A percentile compares a stretch with the other conserved stretches of the same genome.
Conservation (phyloP, 2,329 filamentous ascomycete genomes). For the Microcyclospora pomicola region DNA sequence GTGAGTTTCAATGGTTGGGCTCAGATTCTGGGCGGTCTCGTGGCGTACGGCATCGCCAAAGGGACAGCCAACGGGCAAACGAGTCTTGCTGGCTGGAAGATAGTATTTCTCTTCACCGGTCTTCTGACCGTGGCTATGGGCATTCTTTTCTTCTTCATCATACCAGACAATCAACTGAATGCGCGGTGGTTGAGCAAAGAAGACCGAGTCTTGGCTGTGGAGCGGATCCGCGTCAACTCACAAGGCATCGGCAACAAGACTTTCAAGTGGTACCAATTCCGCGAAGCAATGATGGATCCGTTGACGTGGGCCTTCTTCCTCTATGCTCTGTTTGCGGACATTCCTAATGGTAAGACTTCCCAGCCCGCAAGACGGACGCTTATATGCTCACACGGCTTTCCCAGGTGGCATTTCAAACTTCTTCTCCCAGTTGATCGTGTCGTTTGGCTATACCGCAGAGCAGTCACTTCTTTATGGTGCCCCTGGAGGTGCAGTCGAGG, state of each 20-base stretch:
- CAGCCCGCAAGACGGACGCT: neutral
- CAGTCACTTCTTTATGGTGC: conserved; percentile 51
- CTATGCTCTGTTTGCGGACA: conserved; percentile 42
- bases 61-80: conserved; percentile 26
- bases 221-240: conserved; percentile 59
- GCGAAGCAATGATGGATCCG: conserved; percentile 44
- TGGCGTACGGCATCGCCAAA: conserved; percentile 50
- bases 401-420: conserved; percentile 43
- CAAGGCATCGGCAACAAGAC: conserved; percentile 44
- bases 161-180: conserved; percentile 49
- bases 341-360: conserved; percentile 36
- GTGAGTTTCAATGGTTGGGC: conserved; percentile 54
- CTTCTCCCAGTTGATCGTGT: conserved; percentile 46
- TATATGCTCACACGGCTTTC: neutral
- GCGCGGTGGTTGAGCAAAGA: conserved; percentile 49
- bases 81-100: conserved; percentile 51
- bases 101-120: conserved; percentile 36
- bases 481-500: conserved; percentile 51
- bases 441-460: conserved; percentile 51
- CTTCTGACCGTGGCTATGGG: conserved; percentile 29
- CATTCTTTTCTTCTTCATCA: conserved; percentile 30
- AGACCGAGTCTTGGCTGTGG: conserved; percentile 54
- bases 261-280: conserved; percentile 41
- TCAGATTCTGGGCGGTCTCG: conserved; percentile 48
- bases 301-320: conserved; percentile 48